phyloP scores from a whole-genome alignment of 2,329 filamentous ascomycete genomes.

The Botrytis pseudocinerea region DNA sequence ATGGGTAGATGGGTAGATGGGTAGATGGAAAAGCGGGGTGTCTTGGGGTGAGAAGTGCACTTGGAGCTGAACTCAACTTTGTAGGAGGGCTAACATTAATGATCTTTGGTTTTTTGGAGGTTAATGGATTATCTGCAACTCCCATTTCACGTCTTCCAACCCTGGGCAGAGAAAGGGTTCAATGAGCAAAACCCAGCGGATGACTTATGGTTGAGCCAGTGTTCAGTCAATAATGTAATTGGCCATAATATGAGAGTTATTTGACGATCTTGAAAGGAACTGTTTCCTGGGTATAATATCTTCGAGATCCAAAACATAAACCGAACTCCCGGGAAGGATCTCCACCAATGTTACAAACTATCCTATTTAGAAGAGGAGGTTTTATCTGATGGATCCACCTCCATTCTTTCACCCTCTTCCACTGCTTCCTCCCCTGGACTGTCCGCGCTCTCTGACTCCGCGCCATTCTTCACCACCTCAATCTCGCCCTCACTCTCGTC shows the following conservation, averaged over 20 bases:
- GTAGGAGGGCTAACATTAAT: not conserved
- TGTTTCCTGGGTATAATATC: constrained; percentile 11
- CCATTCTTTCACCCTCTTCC: constrained; percentile 28
- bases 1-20: not conserved
- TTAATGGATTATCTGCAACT: not conserved
- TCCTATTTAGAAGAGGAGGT: not conserved
- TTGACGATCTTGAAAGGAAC: not conserved
- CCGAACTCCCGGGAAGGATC: not conserved
- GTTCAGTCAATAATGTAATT: not conserved
- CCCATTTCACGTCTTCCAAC: not conserved
- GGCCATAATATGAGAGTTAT: not conserved
- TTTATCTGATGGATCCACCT: constrained; percentile 17
- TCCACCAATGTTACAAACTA: constrained; percentile 6
- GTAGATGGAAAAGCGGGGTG: not conserved
- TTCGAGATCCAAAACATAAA: constrained; percentile 7
- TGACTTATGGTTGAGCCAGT: not conserved
- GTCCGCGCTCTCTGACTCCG: constrained; percentile 25
- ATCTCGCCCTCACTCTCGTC: constrained; percentile 47
- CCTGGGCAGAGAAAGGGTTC: not conserved
- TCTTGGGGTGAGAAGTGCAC: not conserved
- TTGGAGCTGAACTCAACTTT: not conserved
- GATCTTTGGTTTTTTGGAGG: not conserved
- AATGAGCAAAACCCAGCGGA: not conserved
- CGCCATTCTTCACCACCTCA: constrained; percentile 28
- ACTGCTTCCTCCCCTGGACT: constrained; percentile 44